Base-by-base conservation (phyloP, 2,329 filamentous ascomycete species). In the Xylariaceae sp. region DNA sequence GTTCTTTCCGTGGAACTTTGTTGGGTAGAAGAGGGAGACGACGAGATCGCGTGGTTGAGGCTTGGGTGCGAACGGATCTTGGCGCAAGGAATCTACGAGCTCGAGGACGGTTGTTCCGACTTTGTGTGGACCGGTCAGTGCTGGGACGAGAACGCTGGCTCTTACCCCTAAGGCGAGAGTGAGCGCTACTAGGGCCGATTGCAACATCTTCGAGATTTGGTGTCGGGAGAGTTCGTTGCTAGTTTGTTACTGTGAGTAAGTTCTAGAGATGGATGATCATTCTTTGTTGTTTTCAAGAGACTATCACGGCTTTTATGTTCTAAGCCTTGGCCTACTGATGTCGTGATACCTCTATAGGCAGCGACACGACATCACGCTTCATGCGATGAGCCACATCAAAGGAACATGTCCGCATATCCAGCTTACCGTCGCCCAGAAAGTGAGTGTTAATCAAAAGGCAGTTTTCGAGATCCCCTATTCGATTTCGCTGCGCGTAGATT, bases 1-100 rank as follows among this genome's bases (percentile, higher is more conserved):
- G n/a, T 63, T 62, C 13, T 35, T 51, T 5, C 7, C 11, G 1
- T 30, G 23, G 11, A 17, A 5, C 1, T 57, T 48, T 1, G 68
- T 67, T 7, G 70, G 70, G 52, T 70, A 71, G 56, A 69, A 64
- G 23, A 70, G 57, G 15, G 68, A 66, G 48, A 71, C 55, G 37
- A 70, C 59, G 13, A 68, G 58, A 39, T 64, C 60, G 52, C 62
- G 60, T 9, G 61, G 56, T 44, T 56, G 44, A 17, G 55, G 63
- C n/a, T 54, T 59, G 3, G 64, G 64, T 6, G 68, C 67, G 13
- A 66, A 63, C 2, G 53, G 60, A 55, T 71, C 68, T 35, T 60
- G 56, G 15, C 68, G 56, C 0, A 62, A 58, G 45, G 47, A 39
- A 55, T 72, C 69, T 9, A 64, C 57, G 17, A 71, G 47, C 39